A percentile compares a stretch with the other conserved stretches of the same genome.
phyloP scores from a whole-genome alignment of 2,329 filamentous ascomycete genomes.

The Fusarium sp. region DNA sequence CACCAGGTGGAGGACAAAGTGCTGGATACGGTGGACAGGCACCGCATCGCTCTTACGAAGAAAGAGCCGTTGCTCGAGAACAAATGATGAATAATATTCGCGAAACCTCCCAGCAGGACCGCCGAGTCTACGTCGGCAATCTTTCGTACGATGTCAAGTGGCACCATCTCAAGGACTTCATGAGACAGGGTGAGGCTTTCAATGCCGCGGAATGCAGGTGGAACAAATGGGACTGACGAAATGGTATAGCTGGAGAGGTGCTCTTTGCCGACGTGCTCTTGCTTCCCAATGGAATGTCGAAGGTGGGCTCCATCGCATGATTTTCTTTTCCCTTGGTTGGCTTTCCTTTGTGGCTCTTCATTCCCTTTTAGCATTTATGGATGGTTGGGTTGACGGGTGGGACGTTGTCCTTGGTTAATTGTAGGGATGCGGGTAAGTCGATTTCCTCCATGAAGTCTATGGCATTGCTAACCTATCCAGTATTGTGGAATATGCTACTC shows the following conservation, averaged over 20 bases:
- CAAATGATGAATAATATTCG: slow-evolving; percentile 96
- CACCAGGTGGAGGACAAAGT: slow-evolving; percentile 75
- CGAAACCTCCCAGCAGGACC: slow-evolving; percentile 97
- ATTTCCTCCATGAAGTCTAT: not conserved
- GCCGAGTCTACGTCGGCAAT: slow-evolving; percentile 99
- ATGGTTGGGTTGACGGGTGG: slow-evolving; percentile 99
- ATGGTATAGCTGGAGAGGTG: slow-evolving; percentile 87
- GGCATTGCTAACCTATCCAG: slow-evolving; percentile 59
- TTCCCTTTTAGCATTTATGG: slow-evolving; percentile 78
- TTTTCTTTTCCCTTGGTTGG: slow-evolving; percentile 77
- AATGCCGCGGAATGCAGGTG: slow-evolving; percentile 40
- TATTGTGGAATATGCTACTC: slow-evolving; percentile 99
- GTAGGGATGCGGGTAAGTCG: slow-evolving; percentile 99
- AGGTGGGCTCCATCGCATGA: slow-evolving; percentile 97
- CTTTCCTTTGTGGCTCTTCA: slow-evolving; percentile 75
- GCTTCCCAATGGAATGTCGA: slow-evolving; percentile 99
- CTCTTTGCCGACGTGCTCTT: slow-evolving; percentile 99
- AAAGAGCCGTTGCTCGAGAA: slow-evolving; percentile 84
- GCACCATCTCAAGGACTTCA: slow-evolving; percentile 99
- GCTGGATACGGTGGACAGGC: slow-evolving; percentile 68
- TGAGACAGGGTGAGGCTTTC: slow-evolving; percentile 89
- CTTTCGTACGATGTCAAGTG: slow-evolving; percentile 99
- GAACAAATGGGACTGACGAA: slow-evolving; percentile 52
- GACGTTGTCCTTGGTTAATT: slow-evolving; percentile 85
- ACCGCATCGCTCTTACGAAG: slow-evolving; percentile 82